Evolutionary conservation across 1,284 basidiomycete species (phyloP).

Genomic region (Testicularia cyperi): DNA sequence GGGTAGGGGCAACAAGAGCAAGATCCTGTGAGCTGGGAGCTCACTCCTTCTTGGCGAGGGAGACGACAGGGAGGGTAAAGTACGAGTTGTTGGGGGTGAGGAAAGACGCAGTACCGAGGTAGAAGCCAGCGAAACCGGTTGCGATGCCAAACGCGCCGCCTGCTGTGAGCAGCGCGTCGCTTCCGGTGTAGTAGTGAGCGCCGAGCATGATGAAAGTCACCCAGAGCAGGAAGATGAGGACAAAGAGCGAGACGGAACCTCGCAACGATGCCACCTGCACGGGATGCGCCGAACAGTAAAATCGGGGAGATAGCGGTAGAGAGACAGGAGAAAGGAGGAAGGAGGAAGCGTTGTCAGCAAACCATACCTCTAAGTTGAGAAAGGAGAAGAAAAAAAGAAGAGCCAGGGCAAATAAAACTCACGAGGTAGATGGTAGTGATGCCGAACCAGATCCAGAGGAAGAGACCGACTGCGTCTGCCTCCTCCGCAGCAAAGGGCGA

Average conservation of each 20-base stretch:
- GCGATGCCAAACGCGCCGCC: constrained; percentile 41
- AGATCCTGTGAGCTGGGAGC: no score
- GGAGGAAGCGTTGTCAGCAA: not conserved
- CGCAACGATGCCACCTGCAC: constrained; percentile 17
- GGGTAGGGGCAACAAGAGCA: no score
- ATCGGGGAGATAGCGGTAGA: no score
- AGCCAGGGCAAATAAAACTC: not conserved
- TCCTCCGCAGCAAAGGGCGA: constrained; percentile 23
- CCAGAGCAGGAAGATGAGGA: constrained; percentile 31
- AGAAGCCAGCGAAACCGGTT: constrained; percentile 41
- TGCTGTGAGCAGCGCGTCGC: constrained; percentile 10
- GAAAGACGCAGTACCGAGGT: constrained; percentile 37
- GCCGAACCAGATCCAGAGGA: constrained; percentile 46
- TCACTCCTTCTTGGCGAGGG: constrained; percentile 26
- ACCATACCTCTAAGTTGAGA: not conserved
- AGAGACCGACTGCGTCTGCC: constrained; percentile 26
- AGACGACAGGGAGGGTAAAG: constrained; percentile 41
- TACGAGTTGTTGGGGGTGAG: constrained; percentile 35
- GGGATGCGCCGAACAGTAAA: no score
- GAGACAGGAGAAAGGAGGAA: not conserved
- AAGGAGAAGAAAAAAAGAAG: not conserved
- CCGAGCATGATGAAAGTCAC: constrained; percentile 33
- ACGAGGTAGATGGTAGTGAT: constrained; percentile 43
- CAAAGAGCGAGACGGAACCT: constrained; percentile 29
- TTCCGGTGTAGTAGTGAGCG: constrained; percentile 16